A percentile compares a stretch with the other conserved stretches of the same genome.
phyloP scores from a whole-genome alignment of 805 yeast genomes.

The Lipomyces starkeyi region DNA sequence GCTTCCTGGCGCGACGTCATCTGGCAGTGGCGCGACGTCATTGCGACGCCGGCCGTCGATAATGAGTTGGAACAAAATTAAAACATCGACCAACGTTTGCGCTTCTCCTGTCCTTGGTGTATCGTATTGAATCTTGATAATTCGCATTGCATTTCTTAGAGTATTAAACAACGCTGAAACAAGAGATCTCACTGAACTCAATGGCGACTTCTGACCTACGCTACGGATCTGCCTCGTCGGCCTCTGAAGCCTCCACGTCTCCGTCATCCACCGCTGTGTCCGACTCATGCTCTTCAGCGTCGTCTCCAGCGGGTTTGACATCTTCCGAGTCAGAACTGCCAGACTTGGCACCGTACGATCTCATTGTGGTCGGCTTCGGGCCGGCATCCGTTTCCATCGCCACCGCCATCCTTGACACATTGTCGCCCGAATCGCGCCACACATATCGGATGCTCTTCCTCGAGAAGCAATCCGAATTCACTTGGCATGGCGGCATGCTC shows the following conservation, averaged over 20 bases:
- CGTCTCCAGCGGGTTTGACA: background rate
- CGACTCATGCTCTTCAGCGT: background rate
- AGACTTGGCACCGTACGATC: slow-evolving; percentile 18
- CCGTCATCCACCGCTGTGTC: background rate
- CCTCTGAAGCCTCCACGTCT: background rate
- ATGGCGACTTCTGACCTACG: background rate
- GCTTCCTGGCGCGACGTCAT: no score
- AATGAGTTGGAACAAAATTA: background rate
- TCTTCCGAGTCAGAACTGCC: background rate
- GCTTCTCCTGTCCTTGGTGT: background rate
- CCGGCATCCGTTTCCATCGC: slow-evolving; percentile 42
- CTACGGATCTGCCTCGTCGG: background rate
- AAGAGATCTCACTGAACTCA: background rate
- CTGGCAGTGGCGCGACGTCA: no score
- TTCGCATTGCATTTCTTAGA: background rate
- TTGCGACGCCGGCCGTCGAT: background rate
- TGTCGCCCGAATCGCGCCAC: slow-evolving; percentile 5
- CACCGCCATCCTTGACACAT: slow-evolving; percentile 32
- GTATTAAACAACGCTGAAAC: background rate
- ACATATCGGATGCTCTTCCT: slow-evolving; percentile 29
- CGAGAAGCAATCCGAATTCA: slow-evolving; percentile 35
- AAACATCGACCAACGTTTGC: background rate
- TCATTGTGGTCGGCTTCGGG: slow-evolving; percentile 41
- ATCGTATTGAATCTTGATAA: background rate
- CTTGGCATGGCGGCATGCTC: slow-evolving; percentile 43